A percentile compares a stretch with the other conserved stretches of the same genome.
These are phyloP conservation scores for Dicorynia guianensis DNA, from an alignment of 306 rosid genomes.

Conservation along the genomic window DNA sequence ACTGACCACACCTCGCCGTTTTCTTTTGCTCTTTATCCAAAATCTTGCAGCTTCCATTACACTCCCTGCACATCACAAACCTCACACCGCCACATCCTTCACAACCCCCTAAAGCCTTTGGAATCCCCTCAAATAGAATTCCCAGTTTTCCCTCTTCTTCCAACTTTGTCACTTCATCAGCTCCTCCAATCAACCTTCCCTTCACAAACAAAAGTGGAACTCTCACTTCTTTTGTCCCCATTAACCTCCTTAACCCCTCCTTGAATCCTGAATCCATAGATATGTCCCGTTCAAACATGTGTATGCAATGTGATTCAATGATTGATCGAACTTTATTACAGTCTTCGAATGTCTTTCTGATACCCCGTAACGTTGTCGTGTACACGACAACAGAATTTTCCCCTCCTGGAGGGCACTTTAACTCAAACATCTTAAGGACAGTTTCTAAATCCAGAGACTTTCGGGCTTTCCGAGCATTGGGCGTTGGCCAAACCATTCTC, in stretches of 20 bases:
- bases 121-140: slow-evolving; percentile 71
- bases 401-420: slow-evolving; percentile 75
- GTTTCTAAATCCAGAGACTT: slow-evolving; percentile 46
- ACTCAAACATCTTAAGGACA: slow-evolving; percentile 54
- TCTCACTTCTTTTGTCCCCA: slow-evolving; percentile 64
- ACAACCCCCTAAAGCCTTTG: slow-evolving; percentile 58
- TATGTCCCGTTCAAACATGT: slow-evolving; percentile 71
- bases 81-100: slow-evolving; percentile 80
- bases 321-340: slow-evolving; percentile 78
- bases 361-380: slow-evolving; percentile 91
- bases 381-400: slow-evolving; percentile 71
- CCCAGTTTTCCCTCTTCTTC: slow-evolving; percentile 87
- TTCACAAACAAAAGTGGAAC: slow-evolving; percentile 83
- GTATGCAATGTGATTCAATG: slow-evolving; percentile 67
- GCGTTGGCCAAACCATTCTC: slow-evolving; percentile 72
- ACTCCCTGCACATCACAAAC: slow-evolving; percentile 77
- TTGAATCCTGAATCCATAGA: slow-evolving; percentile 95
- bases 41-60: slow-evolving; percentile 92
- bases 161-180: slow-evolving; percentile 71
- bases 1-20: slow-evolving; percentile 68
- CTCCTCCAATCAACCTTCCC: slow-evolving; percentile 85
- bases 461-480: slow-evolving; percentile 46
- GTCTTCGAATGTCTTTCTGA: slow-evolving; percentile 88
- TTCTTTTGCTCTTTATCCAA: slow-evolving; percentile 61
- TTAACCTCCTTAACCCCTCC: slow-evolving; percentile 77